Conservation (phyloP, 345 rosid species). For the Linum lewisii region DNA sequence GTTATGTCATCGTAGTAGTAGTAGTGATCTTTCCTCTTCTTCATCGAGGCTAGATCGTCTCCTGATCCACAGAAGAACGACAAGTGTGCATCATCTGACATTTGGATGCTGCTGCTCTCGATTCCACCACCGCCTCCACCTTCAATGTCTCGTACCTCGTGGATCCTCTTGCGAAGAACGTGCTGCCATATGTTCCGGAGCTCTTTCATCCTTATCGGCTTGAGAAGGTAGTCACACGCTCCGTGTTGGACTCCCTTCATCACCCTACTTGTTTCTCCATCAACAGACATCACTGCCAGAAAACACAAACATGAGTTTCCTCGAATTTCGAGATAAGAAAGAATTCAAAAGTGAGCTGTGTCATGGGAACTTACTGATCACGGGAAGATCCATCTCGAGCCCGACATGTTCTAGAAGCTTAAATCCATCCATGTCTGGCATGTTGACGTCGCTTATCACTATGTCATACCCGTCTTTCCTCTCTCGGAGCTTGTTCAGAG, state of each 20-base stretch:
- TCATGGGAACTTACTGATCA: conserved; percentile 54
- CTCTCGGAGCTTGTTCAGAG: conserved; percentile 67
- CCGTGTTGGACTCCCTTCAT: conserved; percentile 87
- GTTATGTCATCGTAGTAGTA: conserved; percentile 34
- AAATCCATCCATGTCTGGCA: conserved; percentile 98
- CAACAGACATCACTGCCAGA: no score
- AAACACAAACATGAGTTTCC: no score
- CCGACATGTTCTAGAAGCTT: conserved; percentile 96
- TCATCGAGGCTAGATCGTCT: conserved; percentile 43
- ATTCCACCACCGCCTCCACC: conserved; percentile 27
- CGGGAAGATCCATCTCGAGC: conserved; percentile 97
- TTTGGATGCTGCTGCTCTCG: conserved; percentile 34
- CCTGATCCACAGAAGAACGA: conserved; percentile 28
- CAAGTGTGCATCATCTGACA: conserved; percentile 36
- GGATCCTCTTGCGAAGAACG: conserved; percentile 67
- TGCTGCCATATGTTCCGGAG: conserved; percentile 99
- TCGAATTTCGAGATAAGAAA: background rate
- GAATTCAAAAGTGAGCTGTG: background rate
- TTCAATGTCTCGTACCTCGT: conserved; percentile 68
- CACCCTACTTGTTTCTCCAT: conserved; percentile 84
- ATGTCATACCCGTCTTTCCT: conserved; percentile 90
- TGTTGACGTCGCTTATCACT: conserved; percentile 98
- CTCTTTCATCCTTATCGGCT: conserved; percentile 96
- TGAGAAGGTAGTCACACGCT: conserved; percentile 92
- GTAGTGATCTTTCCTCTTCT: conserved; percentile 77